A percentile compares a stretch with the other conserved stretches of the same genome.
Conservation (phyloP, 306 rosid species). For the Luffa acutangula region DNA sequence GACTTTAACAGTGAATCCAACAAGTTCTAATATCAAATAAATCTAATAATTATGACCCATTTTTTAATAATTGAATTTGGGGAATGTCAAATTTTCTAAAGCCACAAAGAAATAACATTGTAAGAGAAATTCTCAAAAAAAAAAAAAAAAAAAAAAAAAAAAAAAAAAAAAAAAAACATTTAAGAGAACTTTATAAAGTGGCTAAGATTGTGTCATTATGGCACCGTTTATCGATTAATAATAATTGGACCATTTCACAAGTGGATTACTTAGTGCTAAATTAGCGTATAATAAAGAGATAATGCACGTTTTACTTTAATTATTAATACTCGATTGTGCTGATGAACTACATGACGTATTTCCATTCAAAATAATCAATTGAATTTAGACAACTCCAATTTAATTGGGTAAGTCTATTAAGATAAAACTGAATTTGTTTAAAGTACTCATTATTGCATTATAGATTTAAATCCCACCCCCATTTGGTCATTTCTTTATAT, state of each 20-base stretch:
- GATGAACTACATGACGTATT: not conserved
- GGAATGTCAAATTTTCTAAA: not conserved
- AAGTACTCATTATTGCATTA: not conserved
- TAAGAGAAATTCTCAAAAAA: too few relatives aligned
- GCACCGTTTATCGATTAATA: not conserved
- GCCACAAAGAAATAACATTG: not conserved
- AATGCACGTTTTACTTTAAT: not conserved
- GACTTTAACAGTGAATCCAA: not conserved
- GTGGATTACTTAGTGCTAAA: slow-evolving; percentile 3
- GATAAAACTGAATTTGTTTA: not conserved
- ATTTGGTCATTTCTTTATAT: too few relatives aligned
- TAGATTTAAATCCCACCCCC: not conserved
- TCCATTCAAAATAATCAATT: not conserved
- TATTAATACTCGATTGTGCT: not conserved
- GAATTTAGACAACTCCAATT: not conserved
- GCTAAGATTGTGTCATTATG: not conserved
- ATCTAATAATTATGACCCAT: not conserved
- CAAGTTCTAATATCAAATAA: not conserved
- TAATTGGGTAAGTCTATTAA: not conserved
- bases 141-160: too few relatives aligned
- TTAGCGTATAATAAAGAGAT: not conserved
- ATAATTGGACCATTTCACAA: not conserved
- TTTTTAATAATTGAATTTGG: not conserved
- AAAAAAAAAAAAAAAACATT: too few relatives aligned
- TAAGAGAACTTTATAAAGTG: not conserved